phyloP scores from a whole-genome alignment of 148 eudicot genomes.

The Chenopodium formosanum region DNA sequence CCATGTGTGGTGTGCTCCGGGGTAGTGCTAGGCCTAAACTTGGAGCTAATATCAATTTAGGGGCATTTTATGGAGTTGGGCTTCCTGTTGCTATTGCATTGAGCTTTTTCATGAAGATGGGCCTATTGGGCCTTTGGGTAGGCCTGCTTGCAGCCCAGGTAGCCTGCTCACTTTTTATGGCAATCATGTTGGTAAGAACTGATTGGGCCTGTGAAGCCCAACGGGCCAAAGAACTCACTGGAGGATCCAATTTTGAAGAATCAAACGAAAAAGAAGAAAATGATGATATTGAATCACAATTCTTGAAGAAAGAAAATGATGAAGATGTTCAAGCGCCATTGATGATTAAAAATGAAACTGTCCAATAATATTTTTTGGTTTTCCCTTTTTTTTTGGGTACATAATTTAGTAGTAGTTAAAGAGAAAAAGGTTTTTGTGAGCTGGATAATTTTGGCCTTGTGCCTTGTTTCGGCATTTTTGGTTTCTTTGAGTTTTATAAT shows the following conservation, averaged over 20 bases:
- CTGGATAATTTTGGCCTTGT: slow-evolving; percentile 12
- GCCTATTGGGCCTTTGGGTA: slow-evolving; percentile 52
- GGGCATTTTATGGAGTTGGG: slow-evolving; percentile 58
- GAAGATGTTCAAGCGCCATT: slow-evolving; percentile 2
- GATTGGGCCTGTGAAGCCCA: slow-evolving; percentile 46
- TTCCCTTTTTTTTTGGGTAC: slow-evolving; percentile 10
- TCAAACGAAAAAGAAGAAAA: background rate
- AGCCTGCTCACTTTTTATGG: slow-evolving; percentile 39
- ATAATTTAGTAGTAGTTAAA: slow-evolving; percentile 11
- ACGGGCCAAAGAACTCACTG: slow-evolving; percentile 42
- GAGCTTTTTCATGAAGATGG: slow-evolving; percentile 37
- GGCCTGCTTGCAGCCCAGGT: slow-evolving; percentile 50
- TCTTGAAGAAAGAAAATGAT: background rate
- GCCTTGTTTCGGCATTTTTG: slow-evolving; percentile 22
- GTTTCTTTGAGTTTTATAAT: background rate
- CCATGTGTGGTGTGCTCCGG: slow-evolving; percentile 57
- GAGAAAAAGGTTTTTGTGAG: background rate
- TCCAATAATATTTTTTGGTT: slow-evolving; percentile 17
- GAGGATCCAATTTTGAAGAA: background rate
- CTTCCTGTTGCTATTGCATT: slow-evolving; percentile 41
- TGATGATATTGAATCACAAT: slow-evolving; percentile 22
- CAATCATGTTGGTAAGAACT: slow-evolving; percentile 28
- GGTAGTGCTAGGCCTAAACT: slow-evolving; percentile 61
- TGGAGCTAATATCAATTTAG: slow-evolving; percentile 55
- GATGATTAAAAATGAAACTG: background rate